phyloP scores from a whole-genome alignment of 1,284 basidiomycete species.

The Peniophora sp. region DNA sequence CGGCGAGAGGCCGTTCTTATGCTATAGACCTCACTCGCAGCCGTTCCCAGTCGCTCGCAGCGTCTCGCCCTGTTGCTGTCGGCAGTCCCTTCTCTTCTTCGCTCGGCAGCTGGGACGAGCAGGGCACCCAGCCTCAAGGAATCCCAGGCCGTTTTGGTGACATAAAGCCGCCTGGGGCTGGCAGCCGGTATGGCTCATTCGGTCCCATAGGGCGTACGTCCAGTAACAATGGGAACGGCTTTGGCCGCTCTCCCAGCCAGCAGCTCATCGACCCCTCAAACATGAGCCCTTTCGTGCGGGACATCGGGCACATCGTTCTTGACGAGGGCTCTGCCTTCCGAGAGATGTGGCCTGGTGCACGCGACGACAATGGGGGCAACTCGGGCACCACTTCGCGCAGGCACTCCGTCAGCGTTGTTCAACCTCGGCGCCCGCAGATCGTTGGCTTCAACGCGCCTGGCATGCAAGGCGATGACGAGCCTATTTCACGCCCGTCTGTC shows the following conservation, averaged over 20 bases:
- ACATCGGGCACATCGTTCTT: constrained; percentile 67
- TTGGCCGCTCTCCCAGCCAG: constrained; percentile 33
- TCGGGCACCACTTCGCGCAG: constrained; percentile 80
- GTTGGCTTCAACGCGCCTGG: constrained; percentile 61
- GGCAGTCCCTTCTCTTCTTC: constrained; percentile 30
- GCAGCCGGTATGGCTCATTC: constrained; percentile 57
- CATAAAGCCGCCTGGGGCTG: constrained; percentile 45
- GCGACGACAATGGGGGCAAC: constrained; percentile 50
- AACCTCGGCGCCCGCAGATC: constrained; percentile 57
- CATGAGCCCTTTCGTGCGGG: constrained; percentile 73
- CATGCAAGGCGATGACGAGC: constrained; percentile 37
- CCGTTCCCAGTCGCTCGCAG: constrained; percentile 68
- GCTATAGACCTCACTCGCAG: constrained; percentile 56
- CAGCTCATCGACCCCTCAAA: constrained; percentile 54
- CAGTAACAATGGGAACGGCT: constrained; percentile 41
- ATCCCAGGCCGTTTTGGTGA: constrained; percentile 51
- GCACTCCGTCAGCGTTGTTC: constrained; percentile 83
- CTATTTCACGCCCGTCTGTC: constrained; percentile 22
- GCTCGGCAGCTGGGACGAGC: constrained; percentile 46
- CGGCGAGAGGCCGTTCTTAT: constrained; percentile 46
- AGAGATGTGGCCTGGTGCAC: constrained; percentile 63
- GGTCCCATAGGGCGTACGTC: constrained; percentile 41
- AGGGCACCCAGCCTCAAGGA: constrained; percentile 40
- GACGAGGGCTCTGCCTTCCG: constrained; percentile 62
- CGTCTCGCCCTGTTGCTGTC: constrained; percentile 43